Conservation (phyloP, 495 filamentous ascomycete species). For the Recurvomyces mirabilis region DNA sequence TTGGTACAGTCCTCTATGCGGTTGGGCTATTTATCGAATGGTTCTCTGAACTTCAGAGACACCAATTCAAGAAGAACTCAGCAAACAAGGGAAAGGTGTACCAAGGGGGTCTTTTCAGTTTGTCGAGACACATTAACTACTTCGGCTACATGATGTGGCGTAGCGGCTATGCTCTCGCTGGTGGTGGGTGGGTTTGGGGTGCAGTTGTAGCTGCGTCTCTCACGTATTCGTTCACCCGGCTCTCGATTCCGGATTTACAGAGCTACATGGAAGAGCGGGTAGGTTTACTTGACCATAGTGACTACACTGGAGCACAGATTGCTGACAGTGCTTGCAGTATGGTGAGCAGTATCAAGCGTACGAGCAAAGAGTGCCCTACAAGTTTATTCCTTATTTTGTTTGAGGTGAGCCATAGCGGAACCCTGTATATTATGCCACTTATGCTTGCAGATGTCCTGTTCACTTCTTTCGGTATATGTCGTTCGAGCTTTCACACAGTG, state of each 20-base stretch:
- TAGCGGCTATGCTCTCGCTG: conserved; percentile 23
- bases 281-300: neutral
- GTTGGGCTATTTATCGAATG: conserved; percentile 20
- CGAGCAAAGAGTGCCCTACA: conserved; percentile 21
- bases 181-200: conserved; percentile 25
- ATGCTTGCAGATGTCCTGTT: too few relatives aligned
- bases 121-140: conserved; percentile 26
- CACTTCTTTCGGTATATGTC: too few relatives aligned
- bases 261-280: conserved; percentile 20
- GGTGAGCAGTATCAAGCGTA: conserved; percentile 21
- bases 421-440: too few relatives aligned
- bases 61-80: conserved; percentile 18
- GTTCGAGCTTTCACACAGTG: too few relatives aligned
- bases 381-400: conserved; percentile 21
- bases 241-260: conserved; percentile 22
- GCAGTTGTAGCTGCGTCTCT: conserved; percentile 3
- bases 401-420: too few relatives aligned
- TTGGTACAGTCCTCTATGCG: conserved; percentile 21
- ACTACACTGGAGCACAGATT: neutral
- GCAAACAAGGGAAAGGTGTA: conserved; percentile 24
- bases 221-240: conserved; percentile 14
- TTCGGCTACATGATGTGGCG: conserved; percentile 26
- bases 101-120: conserved; percentile 17
- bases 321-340: conserved; percentile 21
- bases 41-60: conserved; percentile 19